These are phyloP conservation scores for Ustilago curta DNA, from an alignment of 1,284 basidiomycete species.

Conservation along the genomic window DNA sequence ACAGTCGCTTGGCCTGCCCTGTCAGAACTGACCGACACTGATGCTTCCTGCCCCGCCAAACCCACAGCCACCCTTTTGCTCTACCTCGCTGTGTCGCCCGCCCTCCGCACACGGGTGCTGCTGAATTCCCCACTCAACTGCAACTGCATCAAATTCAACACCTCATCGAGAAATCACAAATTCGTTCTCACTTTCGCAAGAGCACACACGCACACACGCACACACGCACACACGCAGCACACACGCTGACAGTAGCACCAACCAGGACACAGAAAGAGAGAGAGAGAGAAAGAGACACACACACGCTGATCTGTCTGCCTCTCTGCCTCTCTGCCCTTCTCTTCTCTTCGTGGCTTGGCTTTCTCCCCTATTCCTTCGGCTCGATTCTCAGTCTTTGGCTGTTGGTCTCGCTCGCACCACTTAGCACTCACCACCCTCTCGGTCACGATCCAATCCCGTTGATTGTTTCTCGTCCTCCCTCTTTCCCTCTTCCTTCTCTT, in stretches of 20 bases:
- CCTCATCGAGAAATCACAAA: too few relatives aligned
- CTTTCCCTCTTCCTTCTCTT: not conserved
- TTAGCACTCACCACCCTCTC: not conserved
- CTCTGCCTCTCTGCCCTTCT: not conserved
- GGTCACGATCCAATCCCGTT: slow-evolving; percentile 12
- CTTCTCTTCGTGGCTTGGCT: not conserved
- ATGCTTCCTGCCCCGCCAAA: not conserved
- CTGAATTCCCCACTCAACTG: not conserved
- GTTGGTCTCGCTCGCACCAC: slow-evolving; percentile 4
- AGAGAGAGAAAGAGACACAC: not conserved
- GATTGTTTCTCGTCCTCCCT: too few relatives aligned
- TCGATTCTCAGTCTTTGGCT: not conserved
- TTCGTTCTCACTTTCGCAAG: not conserved
- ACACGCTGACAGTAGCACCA: too few relatives aligned
- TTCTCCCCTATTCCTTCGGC: not conserved
- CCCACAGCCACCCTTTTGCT: slow-evolving; percentile 4
- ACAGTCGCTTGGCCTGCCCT: not conserved
- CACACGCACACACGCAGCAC: not conserved
- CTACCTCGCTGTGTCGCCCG: not conserved
- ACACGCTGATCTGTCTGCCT: too few relatives aligned
- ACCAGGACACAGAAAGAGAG: too few relatives aligned
- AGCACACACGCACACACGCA: not conserved
- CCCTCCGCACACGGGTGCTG: not conserved
- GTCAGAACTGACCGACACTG: not conserved
- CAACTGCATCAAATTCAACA: too few relatives aligned